Evolutionary conservation across 108 stramenopile genomes (phyloP).

Genomic region (Stephanodiscus triporus): DNA sequence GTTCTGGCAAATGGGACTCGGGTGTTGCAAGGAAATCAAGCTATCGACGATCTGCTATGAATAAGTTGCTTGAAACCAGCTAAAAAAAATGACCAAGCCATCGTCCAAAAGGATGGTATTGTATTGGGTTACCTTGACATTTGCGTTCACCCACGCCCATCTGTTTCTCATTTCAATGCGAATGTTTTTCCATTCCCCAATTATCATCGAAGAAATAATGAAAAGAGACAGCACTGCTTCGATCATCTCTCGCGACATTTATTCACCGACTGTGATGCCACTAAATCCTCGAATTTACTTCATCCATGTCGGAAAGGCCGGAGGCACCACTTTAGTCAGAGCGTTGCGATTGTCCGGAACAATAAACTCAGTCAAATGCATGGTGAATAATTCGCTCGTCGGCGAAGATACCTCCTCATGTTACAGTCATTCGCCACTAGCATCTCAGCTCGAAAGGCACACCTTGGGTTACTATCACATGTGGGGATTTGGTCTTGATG

Average conservation of each 20-base stretch:
- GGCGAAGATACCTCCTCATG: neutral
- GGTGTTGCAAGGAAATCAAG: no score
- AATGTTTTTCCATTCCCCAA: no score
- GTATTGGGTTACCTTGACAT: no score
- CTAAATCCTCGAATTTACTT: constrained; percentile 10
- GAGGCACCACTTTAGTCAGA: neutral
- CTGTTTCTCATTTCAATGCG: neutral
- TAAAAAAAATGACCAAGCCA: no score
- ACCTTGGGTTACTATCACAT: constrained; percentile 13
- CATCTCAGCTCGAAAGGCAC: constrained; percentile 1
- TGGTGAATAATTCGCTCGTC: neutral
- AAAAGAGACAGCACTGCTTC: neutral
- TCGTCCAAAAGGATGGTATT: no score
- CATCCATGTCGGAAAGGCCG: constrained; percentile 19
- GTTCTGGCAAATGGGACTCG: no score
- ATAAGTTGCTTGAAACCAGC: neutral
- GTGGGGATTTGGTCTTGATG: neutral
- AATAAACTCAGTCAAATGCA: neutral
- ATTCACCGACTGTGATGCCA: constrained; percentile 1
- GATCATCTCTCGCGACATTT: neutral
- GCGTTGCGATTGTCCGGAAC: neutral
- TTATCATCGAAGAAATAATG: no score
- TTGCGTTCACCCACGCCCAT: no score
- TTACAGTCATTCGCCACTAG: neutral
- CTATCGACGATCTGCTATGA: neutral